Percentiles rank a stretch among this genome's conserved stretches.
Conservation (phyloP, 2,329 filamentous ascomycete species). For the Aureobasidium sp. region DNA sequence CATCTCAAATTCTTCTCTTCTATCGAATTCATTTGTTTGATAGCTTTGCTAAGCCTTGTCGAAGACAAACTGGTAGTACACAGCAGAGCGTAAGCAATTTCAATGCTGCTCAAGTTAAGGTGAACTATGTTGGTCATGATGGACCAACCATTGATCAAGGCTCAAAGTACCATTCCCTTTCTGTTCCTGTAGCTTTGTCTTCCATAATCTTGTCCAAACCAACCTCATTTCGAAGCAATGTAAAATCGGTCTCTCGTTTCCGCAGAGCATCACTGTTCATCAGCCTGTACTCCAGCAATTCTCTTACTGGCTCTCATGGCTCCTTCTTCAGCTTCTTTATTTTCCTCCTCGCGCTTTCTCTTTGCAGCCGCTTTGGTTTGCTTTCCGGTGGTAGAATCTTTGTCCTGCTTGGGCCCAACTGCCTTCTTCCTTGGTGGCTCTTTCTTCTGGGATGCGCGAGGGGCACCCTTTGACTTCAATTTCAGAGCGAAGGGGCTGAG, state of each 20-base stretch:
- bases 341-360: not conserved
- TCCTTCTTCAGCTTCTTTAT: not conserved
- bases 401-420: not conserved
- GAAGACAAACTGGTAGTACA: not conserved
- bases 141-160: not conserved
- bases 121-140: not conserved
- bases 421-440: not conserved
- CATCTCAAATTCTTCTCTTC: not conserved
- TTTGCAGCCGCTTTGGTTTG: not conserved
- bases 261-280: not conserved
- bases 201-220: not conserved
- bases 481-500: not conserved
- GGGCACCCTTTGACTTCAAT: not conserved
- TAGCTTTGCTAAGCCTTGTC: not conserved
- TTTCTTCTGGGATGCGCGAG: not conserved
- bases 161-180: not conserved
- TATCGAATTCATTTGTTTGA: too few relatives aligned
- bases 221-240: not conserved
- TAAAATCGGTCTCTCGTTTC: not conserved
- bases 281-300: not conserved
- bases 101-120: too few relatives aligned
- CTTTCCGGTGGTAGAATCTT: not conserved
- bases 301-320: not conserved
- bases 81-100: too few relatives aligned
- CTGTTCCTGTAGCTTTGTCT: not conserved